Conservation (phyloP, 2,329 filamentous ascomycete genomes). For the Exophiala mesophila region DNA sequence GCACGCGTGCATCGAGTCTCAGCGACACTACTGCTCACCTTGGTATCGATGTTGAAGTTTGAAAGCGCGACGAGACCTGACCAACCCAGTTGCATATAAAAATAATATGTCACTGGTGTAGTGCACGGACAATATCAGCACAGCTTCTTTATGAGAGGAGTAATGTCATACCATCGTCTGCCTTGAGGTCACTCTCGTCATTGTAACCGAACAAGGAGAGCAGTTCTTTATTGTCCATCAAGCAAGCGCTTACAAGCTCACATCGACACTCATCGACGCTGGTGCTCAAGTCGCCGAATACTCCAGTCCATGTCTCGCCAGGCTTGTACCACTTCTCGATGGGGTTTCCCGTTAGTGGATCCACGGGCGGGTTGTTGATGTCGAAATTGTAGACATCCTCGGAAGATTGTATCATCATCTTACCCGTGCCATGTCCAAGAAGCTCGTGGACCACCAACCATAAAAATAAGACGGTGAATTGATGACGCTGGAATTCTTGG, state of each 20-base stretch:
- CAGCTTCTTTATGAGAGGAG: no score
- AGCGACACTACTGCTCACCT: no score
- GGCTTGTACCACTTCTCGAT: constrained; percentile 57
- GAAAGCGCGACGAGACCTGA: no score
- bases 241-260: constrained; percentile 41
- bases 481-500: constrained; percentile 3
- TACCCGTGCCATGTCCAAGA: constrained; percentile 45
- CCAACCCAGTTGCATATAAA: no score
- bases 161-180: constrained; percentile 35
- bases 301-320: constrained; percentile 59
- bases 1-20: no score
- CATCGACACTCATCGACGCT: constrained; percentile 56
- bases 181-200: constrained; percentile 32
- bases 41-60: no score
- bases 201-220: constrained; percentile 41
- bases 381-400: constrained; percentile 60
- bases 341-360: constrained; percentile 51
- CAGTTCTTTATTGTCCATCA: constrained; percentile 43
- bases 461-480: neutral
- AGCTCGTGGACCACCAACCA: constrained; percentile 7
- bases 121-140: no score
- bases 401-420: constrained; percentile 53
- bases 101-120: no score
- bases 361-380: constrained; percentile 50
- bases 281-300: constrained; percentile 56